A percentile compares a stretch with the other conserved stretches of the same genome.
phyloP scores from a whole-genome alignment of 2,329 filamentous ascomycete genomes.

The Fusarium sp. region DNA sequence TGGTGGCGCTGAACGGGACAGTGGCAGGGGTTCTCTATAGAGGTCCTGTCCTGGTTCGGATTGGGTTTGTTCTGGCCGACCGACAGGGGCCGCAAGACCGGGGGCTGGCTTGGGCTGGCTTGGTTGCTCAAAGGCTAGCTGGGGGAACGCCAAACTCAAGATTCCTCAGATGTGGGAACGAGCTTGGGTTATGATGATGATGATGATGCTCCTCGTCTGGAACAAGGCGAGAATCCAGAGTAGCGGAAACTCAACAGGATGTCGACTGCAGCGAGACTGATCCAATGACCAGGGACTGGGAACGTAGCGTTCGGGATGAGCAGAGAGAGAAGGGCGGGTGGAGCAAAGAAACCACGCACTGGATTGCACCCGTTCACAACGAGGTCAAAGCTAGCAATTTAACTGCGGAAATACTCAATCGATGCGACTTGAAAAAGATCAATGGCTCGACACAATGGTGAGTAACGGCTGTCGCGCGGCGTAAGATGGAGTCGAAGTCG shows the following conservation, averaged over 20 bases:
- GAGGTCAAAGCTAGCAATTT: conserved; percentile 45
- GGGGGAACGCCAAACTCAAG: conserved; percentile 30
- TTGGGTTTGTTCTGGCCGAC: conserved; percentile 36
- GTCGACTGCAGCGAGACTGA: conserved; percentile 44
- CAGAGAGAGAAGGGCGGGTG: conserved; percentile 38
- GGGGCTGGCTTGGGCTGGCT: conserved; percentile 31
- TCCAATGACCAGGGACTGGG: conserved; percentile 48
- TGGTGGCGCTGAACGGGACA: conserved; percentile 53
- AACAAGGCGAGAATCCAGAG: conserved; percentile 36
- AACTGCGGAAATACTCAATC: conserved; percentile 26
- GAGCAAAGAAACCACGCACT: conserved; percentile 50
- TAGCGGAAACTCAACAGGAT: conserved; percentile 47
- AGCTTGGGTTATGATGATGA: conserved; percentile 26
- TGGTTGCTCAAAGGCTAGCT: conserved; percentile 25
- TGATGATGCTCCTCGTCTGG: conserved; percentile 27
- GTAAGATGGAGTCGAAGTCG: conserved; percentile 34
- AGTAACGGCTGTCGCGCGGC: conserved; percentile 39
- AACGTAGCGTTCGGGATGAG: conserved; percentile 40
- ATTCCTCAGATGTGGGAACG: conserved; percentile 31
- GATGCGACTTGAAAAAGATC: conserved; percentile 25
- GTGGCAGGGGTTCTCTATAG: conserved; percentile 39
- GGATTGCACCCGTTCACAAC: conserved; percentile 50
- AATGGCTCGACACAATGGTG: conserved; percentile 36
- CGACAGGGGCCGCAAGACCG: conserved; percentile 31
- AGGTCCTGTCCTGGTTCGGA: conserved; percentile 34